Conservation (phyloP, 2,329 filamentous ascomycete species). For the Pseudohalonectria lignicola region DNA sequence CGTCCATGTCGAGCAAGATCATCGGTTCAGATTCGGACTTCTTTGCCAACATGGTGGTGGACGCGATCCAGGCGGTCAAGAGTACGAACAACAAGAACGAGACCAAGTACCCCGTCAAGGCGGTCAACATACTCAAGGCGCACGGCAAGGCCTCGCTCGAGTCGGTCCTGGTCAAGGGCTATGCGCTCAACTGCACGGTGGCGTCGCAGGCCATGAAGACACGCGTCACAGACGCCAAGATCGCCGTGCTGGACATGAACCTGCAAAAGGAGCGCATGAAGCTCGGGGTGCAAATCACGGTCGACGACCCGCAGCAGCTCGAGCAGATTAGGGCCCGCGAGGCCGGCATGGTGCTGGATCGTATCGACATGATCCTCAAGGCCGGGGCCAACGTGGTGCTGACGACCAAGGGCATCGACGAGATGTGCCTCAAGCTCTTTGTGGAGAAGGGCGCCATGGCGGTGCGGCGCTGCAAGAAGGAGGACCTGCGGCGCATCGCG, state of each 20-base stretch:
- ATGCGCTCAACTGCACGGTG: slow-evolving; percentile 96
- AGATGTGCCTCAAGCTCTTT: slow-evolving; percentile 88
- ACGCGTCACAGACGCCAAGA: slow-evolving; percentile 84
- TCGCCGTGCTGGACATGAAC: slow-evolving; percentile 95
- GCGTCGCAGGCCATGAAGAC: slow-evolving; percentile 98
- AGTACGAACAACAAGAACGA: slow-evolving; percentile 83
- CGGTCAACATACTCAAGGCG: slow-evolving; percentile 96
- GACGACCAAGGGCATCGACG: slow-evolving; percentile 97
- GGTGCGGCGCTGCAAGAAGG: slow-evolving; percentile 95
- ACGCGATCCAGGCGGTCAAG: slow-evolving; percentile 93
- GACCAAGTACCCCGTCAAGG: slow-evolving; percentile 95
- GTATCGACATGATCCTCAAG: slow-evolving; percentile 96
- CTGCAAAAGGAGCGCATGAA: slow-evolving; percentile 99
- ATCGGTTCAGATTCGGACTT: slow-evolving; percentile 94
- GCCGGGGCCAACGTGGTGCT: slow-evolving; percentile 91
- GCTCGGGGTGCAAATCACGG: slow-evolving; percentile 93
- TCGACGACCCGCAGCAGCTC: slow-evolving; percentile 92
- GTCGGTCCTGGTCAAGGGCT: slow-evolving; percentile 87
- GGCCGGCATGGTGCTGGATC: slow-evolving; percentile 83
- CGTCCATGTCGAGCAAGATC: slow-evolving; percentile 98
- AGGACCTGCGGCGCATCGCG: slow-evolving; percentile 90
- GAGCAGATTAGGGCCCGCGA: slow-evolving; percentile 95
- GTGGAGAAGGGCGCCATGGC: slow-evolving; percentile 93
- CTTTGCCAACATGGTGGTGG: slow-evolving; percentile 94
- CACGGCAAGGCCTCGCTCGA: slow-evolving; percentile 89